These are phyloP conservation scores for Fragilaria radians DNA, from an alignment of 108 stramenopile genomes.

Conservation along the genomic window DNA sequence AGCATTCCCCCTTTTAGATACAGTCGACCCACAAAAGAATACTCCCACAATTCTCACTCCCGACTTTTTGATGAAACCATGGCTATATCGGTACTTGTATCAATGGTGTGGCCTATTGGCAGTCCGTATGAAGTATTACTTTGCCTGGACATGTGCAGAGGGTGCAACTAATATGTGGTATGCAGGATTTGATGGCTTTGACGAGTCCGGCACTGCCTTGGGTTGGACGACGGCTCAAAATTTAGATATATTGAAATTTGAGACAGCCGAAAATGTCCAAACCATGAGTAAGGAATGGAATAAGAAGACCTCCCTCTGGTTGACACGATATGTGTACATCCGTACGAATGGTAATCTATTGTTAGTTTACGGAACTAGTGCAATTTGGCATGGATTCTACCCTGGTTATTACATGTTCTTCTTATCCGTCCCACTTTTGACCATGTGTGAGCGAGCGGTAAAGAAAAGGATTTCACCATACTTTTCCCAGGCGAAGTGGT, in stretches of 20 bases:
- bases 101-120: slow-evolving; percentile 80
- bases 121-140: slow-evolving; percentile 92
- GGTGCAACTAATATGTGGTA: slow-evolving; percentile 89
- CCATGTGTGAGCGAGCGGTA: slow-evolving; percentile 78
- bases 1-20: slow-evolving; percentile 72
- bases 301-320: slow-evolving; percentile 92
- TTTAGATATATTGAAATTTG: slow-evolving; percentile 89
- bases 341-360: slow-evolving; percentile 74
- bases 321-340: slow-evolving; percentile 93
- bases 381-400: slow-evolving; percentile 98
- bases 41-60: slow-evolving; percentile 53
- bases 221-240: slow-evolving; percentile 90
- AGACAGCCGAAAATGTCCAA: slow-evolving; percentile 82
- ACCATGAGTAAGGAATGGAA: slow-evolving; percentile 88
- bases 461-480: slow-evolving; percentile 80
- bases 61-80: slow-evolving; percentile 54
- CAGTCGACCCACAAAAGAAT: slow-evolving; percentile 71
- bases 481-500: slow-evolving; percentile 60
- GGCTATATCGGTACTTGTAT: slow-evolving; percentile 57
- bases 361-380: slow-evolving; percentile 86
- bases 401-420: slow-evolving; percentile 96
- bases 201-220: slow-evolving; percentile 68
- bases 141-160: slow-evolving; percentile 95
- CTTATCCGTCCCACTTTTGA: slow-evolving; percentile 73
- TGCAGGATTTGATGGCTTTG: slow-evolving; percentile 90